phyloP scores from a whole-genome alignment of 257 asterid genomes.

The Plectranthus barbatus region DNA sequence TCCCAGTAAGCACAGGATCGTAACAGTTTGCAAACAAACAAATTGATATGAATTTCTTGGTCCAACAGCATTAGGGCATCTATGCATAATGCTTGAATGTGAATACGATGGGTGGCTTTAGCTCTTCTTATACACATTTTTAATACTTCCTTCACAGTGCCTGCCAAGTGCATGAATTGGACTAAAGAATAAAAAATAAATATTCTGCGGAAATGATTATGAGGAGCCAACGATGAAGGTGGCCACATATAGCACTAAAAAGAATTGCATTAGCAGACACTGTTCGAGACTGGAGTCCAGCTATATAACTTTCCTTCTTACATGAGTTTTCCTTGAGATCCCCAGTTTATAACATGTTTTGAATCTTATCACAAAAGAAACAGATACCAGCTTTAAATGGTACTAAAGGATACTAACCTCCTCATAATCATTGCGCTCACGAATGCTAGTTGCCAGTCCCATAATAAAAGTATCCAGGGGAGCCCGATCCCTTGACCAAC shows the following conservation, averaged over 20 bases:
- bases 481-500: constrained; percentile 86
- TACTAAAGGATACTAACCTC: constrained; percentile 43
- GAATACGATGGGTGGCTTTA: background rate
- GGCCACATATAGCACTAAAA: background rate
- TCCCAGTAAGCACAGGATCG: background rate
- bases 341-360: background rate
- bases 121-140: background rate
- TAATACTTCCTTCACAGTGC: background rate
- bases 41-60: too few species aligned
- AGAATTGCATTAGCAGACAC: background rate
- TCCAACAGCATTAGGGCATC: too few species aligned
- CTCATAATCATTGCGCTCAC: constrained; percentile 79
- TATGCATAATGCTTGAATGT: background rate
- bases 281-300: background rate
- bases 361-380: background rate
- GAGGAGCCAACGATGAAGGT: background rate
- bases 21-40: constrained; percentile 6
- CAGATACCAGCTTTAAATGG: constrained; percentile 2
- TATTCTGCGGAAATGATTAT: background rate
- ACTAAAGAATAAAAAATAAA: background rate
- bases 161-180: background rate
- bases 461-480: constrained; percentile 94
- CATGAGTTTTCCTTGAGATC: background rate
- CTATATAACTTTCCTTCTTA: background rate
- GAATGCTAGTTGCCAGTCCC: constrained; percentile 83